Percentiles rank a stretch among this genome's conserved stretches.
phyloP scores from a whole-genome alignment of 106 monocot genomes.

The Alisma plantagoaquatica region DNA sequence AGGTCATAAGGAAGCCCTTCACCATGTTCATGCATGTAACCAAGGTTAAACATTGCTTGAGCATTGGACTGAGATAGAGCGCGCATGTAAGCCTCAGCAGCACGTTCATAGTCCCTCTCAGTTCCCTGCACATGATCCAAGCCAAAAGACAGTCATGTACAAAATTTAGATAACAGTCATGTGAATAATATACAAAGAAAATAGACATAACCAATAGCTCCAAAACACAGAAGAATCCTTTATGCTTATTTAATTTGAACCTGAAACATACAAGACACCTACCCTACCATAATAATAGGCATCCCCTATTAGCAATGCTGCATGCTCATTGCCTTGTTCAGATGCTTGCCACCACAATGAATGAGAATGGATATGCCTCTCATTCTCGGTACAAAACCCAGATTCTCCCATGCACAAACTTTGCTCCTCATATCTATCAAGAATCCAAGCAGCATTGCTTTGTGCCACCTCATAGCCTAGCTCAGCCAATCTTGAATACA shows the following conservation, averaged over 20 bases:
- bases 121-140: constrained; percentile 83
- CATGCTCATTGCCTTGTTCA: constrained; percentile 97
- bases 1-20: constrained; percentile 89
- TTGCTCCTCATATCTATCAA: constrained; percentile 79
- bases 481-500: constrained; percentile 94
- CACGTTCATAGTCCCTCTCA: constrained; percentile 79
- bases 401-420: constrained; percentile 93
- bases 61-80: constrained; percentile 79
- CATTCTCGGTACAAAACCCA: constrained; percentile 70
- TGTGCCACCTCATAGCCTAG: constrained; percentile 91
- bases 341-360: constrained; percentile 97
- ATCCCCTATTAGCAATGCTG: constrained; percentile 93
- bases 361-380: constrained; percentile 86
- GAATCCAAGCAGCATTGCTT: constrained; percentile 99
- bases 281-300: constrained; percentile 97
- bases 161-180: no score
- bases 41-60: constrained; percentile 98
- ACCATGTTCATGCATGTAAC: constrained; percentile 98
- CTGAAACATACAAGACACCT: constrained; percentile 13
- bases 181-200: no score
- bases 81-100: constrained; percentile 92
- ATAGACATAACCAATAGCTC: no score
- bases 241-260: no score
- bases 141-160: background rate
- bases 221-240: no score